Evolutionary conservation across 495 filamentous ascomycete genomes (phyloP).

Genomic region (Cudoniella acicularis): DNA sequence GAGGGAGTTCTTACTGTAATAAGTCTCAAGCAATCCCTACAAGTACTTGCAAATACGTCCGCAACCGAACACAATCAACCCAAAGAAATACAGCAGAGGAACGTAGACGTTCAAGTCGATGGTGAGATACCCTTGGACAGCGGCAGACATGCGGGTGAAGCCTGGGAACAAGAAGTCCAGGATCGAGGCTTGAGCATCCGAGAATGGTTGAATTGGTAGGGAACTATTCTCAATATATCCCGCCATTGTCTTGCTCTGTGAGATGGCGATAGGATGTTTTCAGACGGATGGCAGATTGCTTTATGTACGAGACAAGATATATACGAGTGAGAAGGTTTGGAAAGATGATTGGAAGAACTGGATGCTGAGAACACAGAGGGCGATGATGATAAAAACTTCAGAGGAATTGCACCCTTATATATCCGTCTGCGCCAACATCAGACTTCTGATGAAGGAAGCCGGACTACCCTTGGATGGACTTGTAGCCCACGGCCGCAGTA

Average conservation of each 20-base stretch:
- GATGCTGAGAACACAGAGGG: not conserved
- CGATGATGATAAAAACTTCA: not conserved
- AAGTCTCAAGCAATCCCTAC: conserved; percentile 10
- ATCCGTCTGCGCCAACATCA: not conserved
- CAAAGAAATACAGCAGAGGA: conserved; percentile 32
- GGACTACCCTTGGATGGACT: conserved; percentile 3
- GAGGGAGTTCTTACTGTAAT: conserved; percentile 12
- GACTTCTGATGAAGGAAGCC: not conserved
- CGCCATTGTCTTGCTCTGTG: too few relatives aligned
- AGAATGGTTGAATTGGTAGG: too few relatives aligned
- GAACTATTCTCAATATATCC: too few relatives aligned
- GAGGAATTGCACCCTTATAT: conserved; percentile 3
- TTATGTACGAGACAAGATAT: too few relatives aligned
- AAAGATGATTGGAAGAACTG: not conserved
- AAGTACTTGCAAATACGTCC: conserved; percentile 13
- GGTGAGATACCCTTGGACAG: conserved; percentile 39
- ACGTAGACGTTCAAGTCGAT: conserved; percentile 69
- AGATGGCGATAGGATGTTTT: too few relatives aligned
- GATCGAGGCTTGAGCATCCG: too few relatives aligned
- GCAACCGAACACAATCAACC: too few relatives aligned
- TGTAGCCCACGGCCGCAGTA: conserved; percentile 7
- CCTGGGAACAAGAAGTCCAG: too few relatives aligned
- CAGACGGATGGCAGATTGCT: too few relatives aligned
- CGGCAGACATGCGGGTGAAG: conserved; percentile 13
- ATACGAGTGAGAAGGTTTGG: not conserved